phyloP scores from a whole-genome alignment of 768 basidiomycete species.

The Suillus placidus region DNA sequence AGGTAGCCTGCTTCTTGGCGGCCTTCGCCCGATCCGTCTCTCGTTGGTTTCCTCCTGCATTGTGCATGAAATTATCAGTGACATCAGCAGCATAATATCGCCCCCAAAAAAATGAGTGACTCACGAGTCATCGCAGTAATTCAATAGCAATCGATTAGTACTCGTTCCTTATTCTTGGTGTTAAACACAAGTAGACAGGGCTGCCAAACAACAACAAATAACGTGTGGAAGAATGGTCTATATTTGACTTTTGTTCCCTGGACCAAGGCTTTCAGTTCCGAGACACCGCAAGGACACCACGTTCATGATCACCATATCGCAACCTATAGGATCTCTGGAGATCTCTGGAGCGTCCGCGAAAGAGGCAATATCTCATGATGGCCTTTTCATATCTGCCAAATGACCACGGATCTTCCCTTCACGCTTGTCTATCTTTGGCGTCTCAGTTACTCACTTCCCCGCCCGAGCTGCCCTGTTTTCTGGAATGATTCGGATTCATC shows the following conservation, averaged over 20 bases:
- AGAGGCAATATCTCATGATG: slow-evolving; percentile 19
- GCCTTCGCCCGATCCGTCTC: slow-evolving; percentile 74
- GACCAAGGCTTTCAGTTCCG: slow-evolving; percentile 6
- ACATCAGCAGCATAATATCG: background rate
- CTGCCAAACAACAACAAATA: slow-evolving; percentile 32
- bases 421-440: slow-evolving; percentile 7
- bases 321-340: background rate
- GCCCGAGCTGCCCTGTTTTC: background rate
- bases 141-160: background rate
- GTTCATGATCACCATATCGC: slow-evolving; percentile 17
- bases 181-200: slow-evolving; percentile 9
- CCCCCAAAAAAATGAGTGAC: slow-evolving; percentile 27
- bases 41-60: slow-evolving; percentile 79
- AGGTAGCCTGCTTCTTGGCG: slow-evolving; percentile 65
- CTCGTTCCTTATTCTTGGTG: slow-evolving; percentile 14
- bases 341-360: slow-evolving; percentile 18
- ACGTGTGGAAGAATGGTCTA: background rate
- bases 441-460: slow-evolving; percentile 12
- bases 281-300: slow-evolving; percentile 7
- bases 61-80: slow-evolving; percentile 17
- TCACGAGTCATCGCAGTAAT: slow-evolving; percentile 54
- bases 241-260: slow-evolving; percentile 8
- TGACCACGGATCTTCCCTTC: slow-evolving; percentile 21
- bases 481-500: slow-evolving; percentile 5
- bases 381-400: slow-evolving; percentile 10